phyloP scores from a whole-genome alignment of 169 alveolate genomes.

The Blepharisma undulans region DNA sequence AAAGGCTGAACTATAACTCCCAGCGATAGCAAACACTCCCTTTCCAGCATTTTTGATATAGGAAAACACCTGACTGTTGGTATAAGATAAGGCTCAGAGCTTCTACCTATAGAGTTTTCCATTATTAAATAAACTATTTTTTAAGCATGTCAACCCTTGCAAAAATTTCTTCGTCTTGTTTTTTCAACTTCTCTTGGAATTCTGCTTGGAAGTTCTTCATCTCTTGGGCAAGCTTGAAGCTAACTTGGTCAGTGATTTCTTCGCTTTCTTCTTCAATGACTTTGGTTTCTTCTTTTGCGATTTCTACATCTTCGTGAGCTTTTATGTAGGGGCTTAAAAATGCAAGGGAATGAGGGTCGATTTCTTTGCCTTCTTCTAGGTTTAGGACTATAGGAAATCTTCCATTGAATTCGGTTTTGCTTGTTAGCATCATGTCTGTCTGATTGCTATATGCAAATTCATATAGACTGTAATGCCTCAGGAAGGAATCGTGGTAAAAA shows the following conservation, averaged over 20 bases:
- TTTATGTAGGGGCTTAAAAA: constrained; percentile 39
- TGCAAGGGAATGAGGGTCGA: constrained; percentile 44
- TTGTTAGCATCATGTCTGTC: neutral
- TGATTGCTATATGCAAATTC: constrained; percentile 42
- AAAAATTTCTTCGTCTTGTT: constrained; percentile 53
- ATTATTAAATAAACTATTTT: neutral
- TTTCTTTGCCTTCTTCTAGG: constrained; percentile 41
- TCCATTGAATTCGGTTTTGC: constrained; percentile 36
- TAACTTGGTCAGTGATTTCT: constrained; percentile 5
- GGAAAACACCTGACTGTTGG: neutral
- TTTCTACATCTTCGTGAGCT: constrained; percentile 21
- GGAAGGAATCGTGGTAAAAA: constrained; percentile 43
- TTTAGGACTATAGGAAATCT: constrained; percentile 42
- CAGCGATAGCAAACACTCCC: neutral
- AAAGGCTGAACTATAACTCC: neutral
- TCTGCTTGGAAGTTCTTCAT: constrained; percentile 36
- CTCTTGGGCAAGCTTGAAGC: constrained; percentile 31
- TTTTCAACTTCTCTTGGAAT: constrained; percentile 48
- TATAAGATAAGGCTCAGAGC: neutral
- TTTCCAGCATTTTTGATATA: neutral
- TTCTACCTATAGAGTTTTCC: neutral
- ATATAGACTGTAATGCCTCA: constrained; percentile 46
- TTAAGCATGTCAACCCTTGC: constrained; percentile 2
- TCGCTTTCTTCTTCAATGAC: constrained; percentile 23
- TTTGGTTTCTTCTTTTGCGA: constrained; percentile 3